Conservation (phyloP, 768 basidiomycete species). For the Amanita inopinata region DNA sequence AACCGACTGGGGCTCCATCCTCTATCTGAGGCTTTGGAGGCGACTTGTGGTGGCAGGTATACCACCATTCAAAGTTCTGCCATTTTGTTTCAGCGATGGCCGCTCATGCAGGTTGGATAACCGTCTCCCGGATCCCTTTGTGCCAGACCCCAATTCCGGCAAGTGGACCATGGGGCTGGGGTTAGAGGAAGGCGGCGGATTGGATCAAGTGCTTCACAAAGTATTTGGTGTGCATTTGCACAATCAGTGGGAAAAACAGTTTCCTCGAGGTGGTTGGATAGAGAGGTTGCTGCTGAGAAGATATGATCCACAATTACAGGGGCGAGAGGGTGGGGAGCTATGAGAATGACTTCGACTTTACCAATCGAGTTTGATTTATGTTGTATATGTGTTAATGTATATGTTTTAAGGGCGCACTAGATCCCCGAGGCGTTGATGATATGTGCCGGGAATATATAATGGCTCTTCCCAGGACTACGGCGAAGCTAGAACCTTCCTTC, state of each 20-base stretch:
- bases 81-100: constrained; percentile 92
- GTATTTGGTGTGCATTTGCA: constrained; percentile 90
- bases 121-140: constrained; percentile 87
- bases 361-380: neutral
- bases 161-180: constrained; percentile 63
- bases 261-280: constrained; percentile 81
- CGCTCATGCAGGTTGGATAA: constrained; percentile 89
- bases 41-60: constrained; percentile 63
- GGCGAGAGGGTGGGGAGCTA: constrained; percentile 1
- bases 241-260: constrained; percentile 91
- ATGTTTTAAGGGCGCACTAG: too few species aligned
- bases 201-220: constrained; percentile 54
- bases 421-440: too few species aligned
- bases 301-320: constrained; percentile 38
- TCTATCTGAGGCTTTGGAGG: constrained; percentile 89
- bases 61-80: constrained; percentile 85
- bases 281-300: constrained; percentile 61
- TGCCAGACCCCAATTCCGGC: constrained; percentile 38
- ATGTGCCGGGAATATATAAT: too few species aligned
- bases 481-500: too few species aligned
- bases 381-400: too few species aligned
- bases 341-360: neutral
- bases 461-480: too few species aligned
- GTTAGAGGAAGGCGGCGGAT: constrained; percentile 48
- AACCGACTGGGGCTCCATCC: constrained; percentile 89